Base-by-base conservation (phyloP, 129 eudicot species). In the Pittosporum tobira region DNA sequence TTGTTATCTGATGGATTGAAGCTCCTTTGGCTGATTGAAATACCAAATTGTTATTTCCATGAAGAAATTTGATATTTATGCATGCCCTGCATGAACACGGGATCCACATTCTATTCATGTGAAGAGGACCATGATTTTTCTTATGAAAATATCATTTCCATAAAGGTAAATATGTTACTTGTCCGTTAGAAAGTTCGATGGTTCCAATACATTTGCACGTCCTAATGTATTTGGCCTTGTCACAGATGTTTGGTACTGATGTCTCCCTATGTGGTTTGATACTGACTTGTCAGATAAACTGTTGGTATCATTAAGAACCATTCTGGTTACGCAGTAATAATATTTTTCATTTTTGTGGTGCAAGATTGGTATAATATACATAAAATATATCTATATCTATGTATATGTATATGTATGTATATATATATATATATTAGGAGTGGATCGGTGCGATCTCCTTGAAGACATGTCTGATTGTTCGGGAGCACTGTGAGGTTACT, bases 381-480 rank as follows among this genome's bases (percentile, higher is more conserved):
- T n/a, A n/a, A n/a, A n/a, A n/a, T n/a, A n/a, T n/a, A n/a, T n/a
- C n/a, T n/a, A n/a, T n/a, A n/a, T n/a, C n/a, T n/a, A n/a, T n/a
- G n/a, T n/a, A n/a, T n/a, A n/a, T n/a, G n/a, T n/a, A n/a, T n/a
- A n/a, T n/a, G n/a, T n/a, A n/a, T n/a, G 59, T 26, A 52, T 15
- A 5, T 52, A 52, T 6, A 52, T 25, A 22, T 14, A 28, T 20
- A 25, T 14, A 40, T 31, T 8, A 5, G 16, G 48, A 51, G 48
- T 21, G 18, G 22, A 9, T 21, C 3, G 28, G 46, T 58, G 12
- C 21, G 21, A 49, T 36, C 49, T 8, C 15, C 6, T 40, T 58
- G 34, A 37, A 40, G 48, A 15, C 13, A 22, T 58, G 63, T 58
- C 38, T 37, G 63, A 49, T 61, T 44, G 66, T 47, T 16, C 10